Evolutionary conservation across 805 yeast genomes (phyloP).

Genomic region (Metschnikowia dekortorum): DNA sequence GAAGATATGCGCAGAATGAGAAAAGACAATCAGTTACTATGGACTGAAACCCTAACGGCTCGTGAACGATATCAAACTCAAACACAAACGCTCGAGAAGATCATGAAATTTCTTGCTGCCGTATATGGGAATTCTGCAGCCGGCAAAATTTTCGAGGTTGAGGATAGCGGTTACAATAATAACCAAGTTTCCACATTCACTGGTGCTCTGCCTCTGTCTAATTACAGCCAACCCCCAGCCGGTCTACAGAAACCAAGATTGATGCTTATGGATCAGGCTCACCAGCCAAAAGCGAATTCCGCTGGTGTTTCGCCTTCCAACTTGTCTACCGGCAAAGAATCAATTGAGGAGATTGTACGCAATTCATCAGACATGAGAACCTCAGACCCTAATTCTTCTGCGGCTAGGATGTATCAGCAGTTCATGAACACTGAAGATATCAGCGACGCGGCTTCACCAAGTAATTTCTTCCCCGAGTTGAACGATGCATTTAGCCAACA

Average conservation of each 20-base stretch:
- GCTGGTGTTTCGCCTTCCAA: constrained; percentile 8
- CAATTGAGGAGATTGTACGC: constrained; percentile 16
- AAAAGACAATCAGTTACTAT: constrained; percentile 81
- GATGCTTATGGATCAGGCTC: constrained; percentile 40
- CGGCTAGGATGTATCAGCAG: constrained; percentile 30
- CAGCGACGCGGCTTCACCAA: constrained; percentile 24
- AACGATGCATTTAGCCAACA: constrained; percentile 13
- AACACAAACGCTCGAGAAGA: constrained; percentile 82
- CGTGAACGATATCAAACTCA: constrained; percentile 84
- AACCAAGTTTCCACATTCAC: constrained; percentile 22
- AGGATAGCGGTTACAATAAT: constrained; percentile 16
- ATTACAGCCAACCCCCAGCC: constrained; percentile 4
- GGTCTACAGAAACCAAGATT: constrained; percentile 27
- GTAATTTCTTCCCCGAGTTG: constrained; percentile 32
- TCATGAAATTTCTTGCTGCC: constrained; percentile 80
- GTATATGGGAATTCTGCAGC: constrained; percentile 59
- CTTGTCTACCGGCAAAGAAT: constrained; percentile 12
- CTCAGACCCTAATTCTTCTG: constrained; percentile 14
- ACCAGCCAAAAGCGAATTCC: constrained; percentile 10
- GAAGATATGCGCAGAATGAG: constrained; percentile 81
- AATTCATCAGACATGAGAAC: constrained; percentile 8
- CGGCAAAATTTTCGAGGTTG: constrained; percentile 43
- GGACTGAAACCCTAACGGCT: constrained; percentile 84
- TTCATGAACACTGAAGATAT: constrained; percentile 23
- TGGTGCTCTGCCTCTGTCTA: constrained; percentile 6